Conservation (phyloP, 2,329 filamentous ascomycete genomes). For the Aspergillus niger region DNA sequence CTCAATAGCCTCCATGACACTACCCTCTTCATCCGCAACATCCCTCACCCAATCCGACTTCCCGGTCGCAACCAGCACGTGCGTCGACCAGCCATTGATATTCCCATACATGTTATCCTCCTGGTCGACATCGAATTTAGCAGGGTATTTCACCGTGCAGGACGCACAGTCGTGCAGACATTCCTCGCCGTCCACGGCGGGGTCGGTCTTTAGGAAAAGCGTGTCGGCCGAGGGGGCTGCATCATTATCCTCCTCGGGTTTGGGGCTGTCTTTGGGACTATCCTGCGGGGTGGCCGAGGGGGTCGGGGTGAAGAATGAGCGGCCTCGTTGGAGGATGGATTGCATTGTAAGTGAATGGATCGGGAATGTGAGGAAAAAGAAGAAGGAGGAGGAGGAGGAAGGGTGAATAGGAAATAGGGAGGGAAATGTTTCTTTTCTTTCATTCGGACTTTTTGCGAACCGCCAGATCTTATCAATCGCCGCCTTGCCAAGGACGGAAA, state of each 20-base stretch:
- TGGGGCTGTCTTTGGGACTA: constrained; percentile 8
- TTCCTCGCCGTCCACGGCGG: constrained; percentile 81
- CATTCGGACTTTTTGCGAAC: neutral
- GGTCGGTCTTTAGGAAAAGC: constrained; percentile 74
- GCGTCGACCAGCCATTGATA: constrained; percentile 84
- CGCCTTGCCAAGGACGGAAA: constrained; percentile 22
- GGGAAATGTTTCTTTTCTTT: too few species aligned
- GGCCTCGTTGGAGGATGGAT: constrained; percentile 36
- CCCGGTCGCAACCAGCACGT: constrained; percentile 89
- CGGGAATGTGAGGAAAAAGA: neutral
- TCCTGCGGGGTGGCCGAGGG: constrained; percentile 27
- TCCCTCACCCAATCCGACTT: constrained; percentile 93
- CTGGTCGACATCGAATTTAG: constrained; percentile 71
- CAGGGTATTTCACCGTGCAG: constrained; percentile 79
- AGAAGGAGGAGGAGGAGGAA: neutral
- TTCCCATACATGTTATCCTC: constrained; percentile 79
- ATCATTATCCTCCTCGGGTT: constrained; percentile 24
- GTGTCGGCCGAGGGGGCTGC: constrained; percentile 47
- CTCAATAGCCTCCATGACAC: constrained; percentile 75
- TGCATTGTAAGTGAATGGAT: constrained; percentile 30
- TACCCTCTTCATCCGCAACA: constrained; percentile 83
- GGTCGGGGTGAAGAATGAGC: constrained; percentile 35
- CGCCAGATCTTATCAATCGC: constrained; percentile 38
- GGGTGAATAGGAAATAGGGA: too few species aligned
- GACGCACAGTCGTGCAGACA: constrained; percentile 83